These are phyloP conservation scores for Cubamyces lactineus DNA, from an alignment of 768 basidiomycete species.

Conservation along the genomic window DNA sequence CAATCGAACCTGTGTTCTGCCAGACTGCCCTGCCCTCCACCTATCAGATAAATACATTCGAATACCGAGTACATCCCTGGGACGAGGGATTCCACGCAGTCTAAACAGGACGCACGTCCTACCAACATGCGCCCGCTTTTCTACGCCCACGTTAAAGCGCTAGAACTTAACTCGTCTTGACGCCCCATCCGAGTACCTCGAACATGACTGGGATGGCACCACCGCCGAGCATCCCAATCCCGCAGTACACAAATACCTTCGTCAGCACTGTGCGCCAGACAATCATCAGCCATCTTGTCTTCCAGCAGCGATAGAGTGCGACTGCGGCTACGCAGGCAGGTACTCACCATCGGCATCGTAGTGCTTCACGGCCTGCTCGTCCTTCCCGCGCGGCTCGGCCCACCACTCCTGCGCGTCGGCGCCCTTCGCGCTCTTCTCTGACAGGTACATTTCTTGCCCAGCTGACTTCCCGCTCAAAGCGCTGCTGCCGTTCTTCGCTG, in stretches of 20 bases:
- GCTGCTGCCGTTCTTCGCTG: background rate
- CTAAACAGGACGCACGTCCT: background rate
- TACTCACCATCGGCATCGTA: slow-evolving; percentile 87
- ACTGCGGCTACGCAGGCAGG: slow-evolving; percentile 8
- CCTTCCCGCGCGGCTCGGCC: slow-evolving; percentile 5
- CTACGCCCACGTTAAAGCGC: too few species aligned
- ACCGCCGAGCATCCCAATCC: slow-evolving; percentile 73
- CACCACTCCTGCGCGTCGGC: slow-evolving; percentile 12
- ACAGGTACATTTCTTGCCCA: slow-evolving; percentile 6
- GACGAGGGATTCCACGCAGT: too few species aligned
- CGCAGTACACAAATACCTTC: slow-evolving; percentile 88
- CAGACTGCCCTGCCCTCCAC: too few species aligned
- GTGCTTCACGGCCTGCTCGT: slow-evolving; percentile 52
- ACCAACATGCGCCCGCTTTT: background rate
- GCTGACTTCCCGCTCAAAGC: background rate
- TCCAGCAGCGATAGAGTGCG: background rate
- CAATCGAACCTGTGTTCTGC: too few species aligned
- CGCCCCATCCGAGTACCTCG: slow-evolving; percentile 70
- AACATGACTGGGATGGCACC: slow-evolving; percentile 70
- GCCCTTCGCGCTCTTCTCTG: slow-evolving; percentile 9
- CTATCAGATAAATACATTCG: too few species aligned
- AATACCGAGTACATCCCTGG: too few species aligned
- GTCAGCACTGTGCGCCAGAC: slow-evolving; percentile 64
- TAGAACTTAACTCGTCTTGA: slow-evolving; percentile 31
- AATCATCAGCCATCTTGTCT: background rate